Evolutionary conservation across 805 yeast species (phyloP), one percentile per base, ranked within the genome.

Genomic region (Candida tallmaniae): DNA sequence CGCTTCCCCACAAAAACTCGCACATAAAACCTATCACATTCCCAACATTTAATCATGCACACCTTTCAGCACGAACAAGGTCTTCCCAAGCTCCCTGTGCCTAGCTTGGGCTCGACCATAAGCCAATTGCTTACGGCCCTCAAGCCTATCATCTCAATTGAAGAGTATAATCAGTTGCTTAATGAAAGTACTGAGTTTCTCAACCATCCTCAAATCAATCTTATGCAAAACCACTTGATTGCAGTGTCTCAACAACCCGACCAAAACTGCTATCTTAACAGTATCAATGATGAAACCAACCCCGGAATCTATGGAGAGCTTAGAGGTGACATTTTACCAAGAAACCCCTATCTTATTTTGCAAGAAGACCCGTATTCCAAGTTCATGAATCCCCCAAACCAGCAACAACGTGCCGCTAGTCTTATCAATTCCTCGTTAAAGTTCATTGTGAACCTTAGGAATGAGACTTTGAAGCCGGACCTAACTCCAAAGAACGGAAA

Each of bases 341-440:
- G 90, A 41, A 83, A 83, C 51, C 94, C 94, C 1, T 83, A 80
- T 48, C 67, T 83, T 44, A 73, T 83, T 8, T 55, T 83, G 12
- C 87, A 82, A 43, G 82, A 82, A 50, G 94, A 83, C 44, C 89
- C 90, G 1, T 67, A 76, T 41, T 68, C 76, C 12, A 58, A 58
- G 48, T 65, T 71, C 12, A 52, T 66, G 36, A 73, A 71, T 39
- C 80, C 80, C 4, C 83, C 86, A 11, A 64, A 73, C 33, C 94
- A 83, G 58, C 63, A 76, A 8, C 80, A 77, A 41, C 55, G 90
- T 23, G 80, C 89, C 6, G 77, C 89, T 2, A 78, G 74, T 18
- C 58, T 83, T 42, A 68, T 81, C 18, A 73, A 76, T 34, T 80
- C 88, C 4, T 70, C 85, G 2, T 60, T 82, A 48, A 74, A 84